Percentiles rank a stretch among this genome's conserved stretches.
Evolutionary conservation across 164 flowering plant species (phyloP).

Genomic region (Paratinospora sagittata): DNA sequence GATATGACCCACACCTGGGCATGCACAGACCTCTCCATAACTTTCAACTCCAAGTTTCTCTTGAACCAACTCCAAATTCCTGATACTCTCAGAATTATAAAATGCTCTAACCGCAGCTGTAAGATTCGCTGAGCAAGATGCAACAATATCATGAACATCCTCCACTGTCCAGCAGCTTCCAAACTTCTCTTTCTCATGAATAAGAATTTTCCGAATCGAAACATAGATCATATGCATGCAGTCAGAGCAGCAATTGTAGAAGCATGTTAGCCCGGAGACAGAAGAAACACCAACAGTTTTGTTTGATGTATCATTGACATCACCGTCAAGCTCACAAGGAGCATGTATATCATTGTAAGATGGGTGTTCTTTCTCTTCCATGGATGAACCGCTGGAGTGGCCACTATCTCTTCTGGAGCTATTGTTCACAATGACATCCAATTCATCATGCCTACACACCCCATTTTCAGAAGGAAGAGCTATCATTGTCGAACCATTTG

Average conservation of each 20-base stretch:
- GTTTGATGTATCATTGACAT: slow-evolving; percentile 12
- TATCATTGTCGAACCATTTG: slow-evolving; percentile 31
- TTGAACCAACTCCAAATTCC: slow-evolving; percentile 11
- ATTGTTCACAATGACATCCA: slow-evolving; percentile 13
- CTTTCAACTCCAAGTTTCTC: slow-evolving; percentile 13
- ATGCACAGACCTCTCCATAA: slow-evolving; percentile 11
- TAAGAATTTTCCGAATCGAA: slow-evolving; percentile 42
- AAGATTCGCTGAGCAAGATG: slow-evolving; percentile 60
- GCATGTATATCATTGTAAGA: slow-evolving; percentile 16
- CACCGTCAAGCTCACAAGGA: slow-evolving; percentile 12
- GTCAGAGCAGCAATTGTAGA: slow-evolving; percentile 53
- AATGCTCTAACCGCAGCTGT: slow-evolving; percentile 40
- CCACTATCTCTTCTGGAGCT: slow-evolving; percentile 10
- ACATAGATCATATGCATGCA: slow-evolving; percentile 43
- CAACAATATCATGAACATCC: slow-evolving; percentile 65
- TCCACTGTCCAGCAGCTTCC: slow-evolving; percentile 43
- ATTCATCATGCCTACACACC: slow-evolving; percentile 12
- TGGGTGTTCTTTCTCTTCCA: slow-evolving; percentile 10
- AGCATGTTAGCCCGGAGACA: slow-evolving; percentile 33
- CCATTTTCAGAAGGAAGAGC: slow-evolving; percentile 17
- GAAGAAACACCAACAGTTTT: slow-evolving; percentile 17
- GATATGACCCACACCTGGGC: slow-evolving; percentile 14
- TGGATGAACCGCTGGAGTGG: slow-evolving; percentile 20
- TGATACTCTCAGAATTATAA: slow-evolving; percentile 19
- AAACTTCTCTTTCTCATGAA: slow-evolving; percentile 30